A percentile compares a stretch with the other conserved stretches of the same genome.
phyloP scores from a whole-genome alignment of 306 rosid species.

The Psophocarpus tetragonolobus region DNA sequence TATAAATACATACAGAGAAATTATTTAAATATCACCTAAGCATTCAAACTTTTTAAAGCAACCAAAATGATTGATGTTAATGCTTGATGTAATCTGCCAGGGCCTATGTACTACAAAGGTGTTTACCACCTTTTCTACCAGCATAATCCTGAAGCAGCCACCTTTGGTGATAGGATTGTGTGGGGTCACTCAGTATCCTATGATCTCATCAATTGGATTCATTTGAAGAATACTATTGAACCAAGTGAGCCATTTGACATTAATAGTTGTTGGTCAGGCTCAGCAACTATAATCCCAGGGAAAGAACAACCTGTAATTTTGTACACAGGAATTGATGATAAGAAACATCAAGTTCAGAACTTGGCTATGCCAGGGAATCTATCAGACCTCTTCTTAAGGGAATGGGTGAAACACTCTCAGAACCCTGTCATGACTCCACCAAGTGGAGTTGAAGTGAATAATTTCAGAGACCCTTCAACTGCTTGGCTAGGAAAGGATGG shows the following conservation, averaged over 20 bases:
- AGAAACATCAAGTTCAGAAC: conserved; percentile 55
- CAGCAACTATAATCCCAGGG: conserved; percentile 51
- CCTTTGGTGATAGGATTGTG: conserved; percentile 49
- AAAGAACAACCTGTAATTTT: conserved; percentile 44
- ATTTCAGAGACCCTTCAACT: conserved; percentile 70
- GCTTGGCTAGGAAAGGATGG: conserved; percentile 59
- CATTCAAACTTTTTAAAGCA: not conserved
- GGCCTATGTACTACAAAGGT: conserved; percentile 59
- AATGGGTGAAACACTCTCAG: conserved; percentile 54
- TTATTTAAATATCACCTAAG: too few species aligned
- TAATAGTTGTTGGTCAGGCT: conserved; percentile 69
- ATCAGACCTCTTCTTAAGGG: conserved; percentile 53
- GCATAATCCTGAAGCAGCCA: conserved; percentile 52
- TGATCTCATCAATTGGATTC: conserved; percentile 64
- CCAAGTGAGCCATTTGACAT: conserved; percentile 53
- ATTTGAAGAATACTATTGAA: conserved; percentile 43
- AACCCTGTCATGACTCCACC: conserved; percentile 57
- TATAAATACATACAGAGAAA: too few species aligned
- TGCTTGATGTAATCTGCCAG: conserved; percentile 32
- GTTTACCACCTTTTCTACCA: conserved; percentile 67
- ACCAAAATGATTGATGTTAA: not conserved
- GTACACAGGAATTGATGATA: conserved; percentile 50
- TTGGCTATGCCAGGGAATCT: conserved; percentile 51
- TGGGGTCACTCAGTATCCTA: conserved; percentile 69
- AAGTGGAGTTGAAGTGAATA: conserved; percentile 34